Conservation (phyloP, 441 rosid species). For the Brassica balearica region DNA sequence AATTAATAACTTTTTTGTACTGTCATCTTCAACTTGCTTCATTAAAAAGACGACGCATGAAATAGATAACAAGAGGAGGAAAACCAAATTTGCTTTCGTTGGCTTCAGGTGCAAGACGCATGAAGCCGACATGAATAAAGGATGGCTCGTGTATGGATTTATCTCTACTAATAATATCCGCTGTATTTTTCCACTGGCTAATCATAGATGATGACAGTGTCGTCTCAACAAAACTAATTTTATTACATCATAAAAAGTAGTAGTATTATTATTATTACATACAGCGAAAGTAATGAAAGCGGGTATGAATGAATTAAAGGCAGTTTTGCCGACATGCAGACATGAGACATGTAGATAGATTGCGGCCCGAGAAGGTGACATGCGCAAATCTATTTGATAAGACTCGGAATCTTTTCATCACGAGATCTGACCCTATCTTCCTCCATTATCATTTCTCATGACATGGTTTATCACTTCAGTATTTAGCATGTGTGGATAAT, state of each 20-base stretch:
- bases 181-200: constrained; percentile 2
- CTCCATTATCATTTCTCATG: constrained; percentile 19
- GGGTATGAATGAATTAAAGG: constrained; percentile 26
- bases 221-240: constrained; percentile 25
- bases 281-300: constrained; percentile 25
- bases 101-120: constrained; percentile 41
- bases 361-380: constrained; percentile 41
- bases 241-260: constrained; percentile 31
- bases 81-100: constrained; percentile 33
- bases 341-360: constrained; percentile 36
- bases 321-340: constrained; percentile 35
- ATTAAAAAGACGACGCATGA: background rate
- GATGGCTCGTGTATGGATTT: constrained; percentile 13
- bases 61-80: constrained; percentile 8
- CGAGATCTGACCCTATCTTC: constrained; percentile 18
- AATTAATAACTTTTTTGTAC: background rate
- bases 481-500: constrained; percentile 9
- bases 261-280: background rate
- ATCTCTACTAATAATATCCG: constrained; percentile 2
- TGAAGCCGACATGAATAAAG: constrained; percentile 28
- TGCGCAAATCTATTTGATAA: constrained; percentile 39
- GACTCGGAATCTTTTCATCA: constrained; percentile 35
- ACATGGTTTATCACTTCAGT: constrained; percentile 27
- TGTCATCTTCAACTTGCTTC: constrained; percentile 6
- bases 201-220: background rate